A percentile compares a stretch with the other conserved stretches of the same genome.
Conservation (phyloP, 2,329 filamentous ascomycete species). For the Pyrenochaeta sp. region DNA sequence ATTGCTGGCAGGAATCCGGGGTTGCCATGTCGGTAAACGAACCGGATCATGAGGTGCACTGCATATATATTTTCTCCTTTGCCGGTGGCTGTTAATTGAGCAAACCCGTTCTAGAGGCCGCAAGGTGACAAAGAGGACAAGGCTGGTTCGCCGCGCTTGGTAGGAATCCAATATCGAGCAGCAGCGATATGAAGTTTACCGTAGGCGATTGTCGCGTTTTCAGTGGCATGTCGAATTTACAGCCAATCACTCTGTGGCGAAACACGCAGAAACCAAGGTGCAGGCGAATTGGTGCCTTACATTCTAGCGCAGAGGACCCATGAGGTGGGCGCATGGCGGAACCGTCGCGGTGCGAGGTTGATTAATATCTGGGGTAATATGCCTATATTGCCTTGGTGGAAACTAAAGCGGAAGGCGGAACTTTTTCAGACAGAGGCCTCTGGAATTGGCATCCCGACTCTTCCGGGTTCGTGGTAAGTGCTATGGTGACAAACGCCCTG, state of each 20-base stretch:
- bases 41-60: conserved; percentile 26
- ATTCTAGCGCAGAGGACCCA: conserved; percentile 8
- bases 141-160: conserved; percentile 14
- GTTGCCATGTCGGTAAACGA: conserved; percentile 24
- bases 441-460: conserved; percentile 1
- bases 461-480: background rate
- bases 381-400: conserved; percentile 25
- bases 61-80: conserved; percentile 25
- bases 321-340: conserved; percentile 19
- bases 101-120: conserved; percentile 19
- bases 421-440: conserved; percentile 11
- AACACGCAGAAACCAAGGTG: conserved; percentile 1
- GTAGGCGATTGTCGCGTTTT: conserved; percentile 19
- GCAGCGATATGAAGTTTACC: conserved; percentile 16
- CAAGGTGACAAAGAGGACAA: conserved; percentile 29
- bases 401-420: conserved; percentile 21
- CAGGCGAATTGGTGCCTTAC: conserved; percentile 5
- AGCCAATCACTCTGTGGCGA: conserved; percentile 8
- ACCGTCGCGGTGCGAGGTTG: conserved; percentile 28
- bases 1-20: conserved; percentile 16
- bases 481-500: background rate
- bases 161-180: conserved; percentile 35
- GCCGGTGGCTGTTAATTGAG: conserved; percentile 27
- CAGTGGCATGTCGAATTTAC: conserved; percentile 1
- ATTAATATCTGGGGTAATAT: conserved; percentile 46